Evolutionary conservation across 345 rosid species (phyloP).

Genomic region (Lepidium didymum): DNA sequence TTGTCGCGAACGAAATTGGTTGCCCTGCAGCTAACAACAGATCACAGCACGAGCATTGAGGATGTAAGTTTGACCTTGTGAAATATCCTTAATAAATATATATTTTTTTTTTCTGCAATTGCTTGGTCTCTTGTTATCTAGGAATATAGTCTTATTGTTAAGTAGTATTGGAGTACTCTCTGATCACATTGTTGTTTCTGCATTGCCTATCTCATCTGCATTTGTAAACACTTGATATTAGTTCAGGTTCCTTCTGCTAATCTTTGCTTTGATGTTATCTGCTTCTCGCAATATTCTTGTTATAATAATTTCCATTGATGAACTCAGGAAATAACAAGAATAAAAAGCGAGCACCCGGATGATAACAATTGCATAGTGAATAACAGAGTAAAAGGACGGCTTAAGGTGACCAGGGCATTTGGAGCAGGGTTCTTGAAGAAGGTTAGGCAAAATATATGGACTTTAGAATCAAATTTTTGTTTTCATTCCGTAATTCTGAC

Average conservation of each 20-base stretch:
- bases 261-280: background rate
- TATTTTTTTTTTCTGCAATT: background rate
- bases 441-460: slow-evolving; percentile 36
- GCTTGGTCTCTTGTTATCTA: background rate
- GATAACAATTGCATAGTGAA: slow-evolving; percentile 83
- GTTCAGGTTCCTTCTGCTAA: background rate
- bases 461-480: background rate
- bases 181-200: background rate
- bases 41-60: slow-evolving; percentile 93
- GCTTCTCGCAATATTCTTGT: background rate
- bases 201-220: background rate
- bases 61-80: slow-evolving; percentile 53
- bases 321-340: slow-evolving; percentile 83
- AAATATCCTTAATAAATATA: no score
- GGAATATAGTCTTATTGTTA: background rate
- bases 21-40: slow-evolving; percentile 88
- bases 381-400: slow-evolving; percentile 91
- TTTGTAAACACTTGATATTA: background rate
- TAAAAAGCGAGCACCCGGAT: slow-evolving; percentile 92
- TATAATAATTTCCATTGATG: slow-evolving; percentile 9
- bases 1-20: slow-evolving; percentile 41
- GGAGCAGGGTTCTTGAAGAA: slow-evolving; percentile 96
- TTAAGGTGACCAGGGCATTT: slow-evolving; percentile 95
- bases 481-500: background rate
- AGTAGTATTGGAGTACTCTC: background rate